phyloP scores from a whole-genome alignment of 768 basidiomycete genomes.

The Melanogaster broomeanus region DNA sequence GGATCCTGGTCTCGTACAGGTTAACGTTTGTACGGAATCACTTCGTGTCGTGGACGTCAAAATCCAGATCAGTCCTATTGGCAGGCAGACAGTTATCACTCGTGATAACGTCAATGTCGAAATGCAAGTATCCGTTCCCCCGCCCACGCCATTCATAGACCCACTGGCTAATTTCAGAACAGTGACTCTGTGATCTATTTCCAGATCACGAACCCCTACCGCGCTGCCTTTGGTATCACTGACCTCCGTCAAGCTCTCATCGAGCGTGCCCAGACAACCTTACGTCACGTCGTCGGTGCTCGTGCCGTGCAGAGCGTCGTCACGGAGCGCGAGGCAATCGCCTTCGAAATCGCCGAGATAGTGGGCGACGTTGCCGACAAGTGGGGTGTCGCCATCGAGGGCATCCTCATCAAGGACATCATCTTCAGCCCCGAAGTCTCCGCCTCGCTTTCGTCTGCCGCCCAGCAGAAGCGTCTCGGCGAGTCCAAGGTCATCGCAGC shows the following conservation, averaged over 20 bases:
- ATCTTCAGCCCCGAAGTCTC: conserved; percentile 91
- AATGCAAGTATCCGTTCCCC: conserved; percentile 53
- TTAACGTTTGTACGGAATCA: conserved; percentile 93
- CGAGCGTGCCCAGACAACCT: conserved; percentile 90
- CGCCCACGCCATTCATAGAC: neutral
- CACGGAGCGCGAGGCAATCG: conserved; percentile 95
- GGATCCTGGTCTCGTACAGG: conserved; percentile 87
- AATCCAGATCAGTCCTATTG: conserved; percentile 90
- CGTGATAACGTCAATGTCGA: conserved; percentile 96
- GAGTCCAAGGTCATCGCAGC: conserved; percentile 97
- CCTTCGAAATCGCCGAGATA: conserved; percentile 95
- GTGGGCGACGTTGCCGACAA: conserved; percentile 91
- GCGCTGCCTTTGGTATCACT: conserved; percentile 90
- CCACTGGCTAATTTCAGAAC: conserved; percentile 7
- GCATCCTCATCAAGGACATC: conserved; percentile 94
- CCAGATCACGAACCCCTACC: conserved; percentile 88
- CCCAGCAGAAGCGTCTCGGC: conserved; percentile 96
- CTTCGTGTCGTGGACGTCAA: conserved; percentile 91
- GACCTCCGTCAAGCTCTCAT: conserved; percentile 85
- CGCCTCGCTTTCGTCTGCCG: conserved; percentile 89
- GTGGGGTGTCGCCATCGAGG: conserved; percentile 97
- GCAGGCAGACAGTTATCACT: conserved; percentile 88
- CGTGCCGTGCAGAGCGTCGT: conserved; percentile 94
- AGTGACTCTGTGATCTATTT: conserved; percentile 94
- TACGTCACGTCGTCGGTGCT: conserved; percentile 96